A percentile compares a stretch with the other conserved stretches of the same genome.
These are phyloP conservation scores for Przewalskia tangutica DNA, from an alignment of 257 asterid genomes.

Conservation along the genomic window DNA sequence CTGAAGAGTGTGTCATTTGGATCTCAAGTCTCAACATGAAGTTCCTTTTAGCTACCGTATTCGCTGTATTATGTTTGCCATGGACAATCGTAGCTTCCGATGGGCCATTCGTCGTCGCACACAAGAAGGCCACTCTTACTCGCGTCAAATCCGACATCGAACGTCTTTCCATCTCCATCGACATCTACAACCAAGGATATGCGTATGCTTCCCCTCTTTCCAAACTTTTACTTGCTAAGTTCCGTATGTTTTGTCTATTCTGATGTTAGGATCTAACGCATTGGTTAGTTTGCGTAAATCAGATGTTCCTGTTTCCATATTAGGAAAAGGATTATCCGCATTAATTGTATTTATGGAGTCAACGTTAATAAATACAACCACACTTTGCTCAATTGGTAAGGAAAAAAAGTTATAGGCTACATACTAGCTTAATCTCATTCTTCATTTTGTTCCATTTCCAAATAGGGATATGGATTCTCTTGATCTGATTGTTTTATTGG, in stretches of 20 bases:
- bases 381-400: neutral
- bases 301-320: neutral
- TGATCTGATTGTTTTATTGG: neutral
- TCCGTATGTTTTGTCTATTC: conserved; percentile 6
- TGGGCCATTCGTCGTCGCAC: conserved; percentile 73
- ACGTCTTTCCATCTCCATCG: conserved; percentile 62
- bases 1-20: neutral
- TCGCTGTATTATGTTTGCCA: conserved; percentile 17
- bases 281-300: neutral
- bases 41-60: conserved; percentile 18
- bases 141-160: conserved; percentile 69
- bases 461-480: neutral
- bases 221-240: conserved; percentile 5
- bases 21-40: conserved; percentile 6
- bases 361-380: neutral
- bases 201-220: conserved; percentile 33
- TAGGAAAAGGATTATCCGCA: neutral
- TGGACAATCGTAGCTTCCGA: conserved; percentile 39
- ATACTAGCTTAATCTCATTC: neutral
- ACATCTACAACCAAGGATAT: conserved; percentile 79
- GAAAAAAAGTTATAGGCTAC: neutral
- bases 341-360: neutral
- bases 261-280: neutral
- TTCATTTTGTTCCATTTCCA: neutral
- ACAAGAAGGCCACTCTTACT: conserved; percentile 70